phyloP scores from a whole-genome alignment of 495 filamentous ascomycete species.

The Neurospora intermedia region DNA sequence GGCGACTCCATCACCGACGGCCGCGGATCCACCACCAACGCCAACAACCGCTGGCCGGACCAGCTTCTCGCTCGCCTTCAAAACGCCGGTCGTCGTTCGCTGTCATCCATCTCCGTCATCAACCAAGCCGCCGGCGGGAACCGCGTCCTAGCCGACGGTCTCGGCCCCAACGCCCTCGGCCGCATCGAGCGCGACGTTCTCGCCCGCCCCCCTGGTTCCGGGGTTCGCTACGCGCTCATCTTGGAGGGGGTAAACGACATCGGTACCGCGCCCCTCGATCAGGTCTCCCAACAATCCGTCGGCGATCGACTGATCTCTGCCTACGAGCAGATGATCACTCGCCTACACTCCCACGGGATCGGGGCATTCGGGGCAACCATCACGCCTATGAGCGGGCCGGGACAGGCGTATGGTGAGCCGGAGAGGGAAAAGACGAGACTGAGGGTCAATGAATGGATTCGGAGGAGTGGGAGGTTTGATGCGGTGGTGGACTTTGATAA shows the following conservation, averaged over 20 bases:
- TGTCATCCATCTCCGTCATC: slow-evolving; percentile 33
- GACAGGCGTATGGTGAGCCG: slow-evolving; percentile 35
- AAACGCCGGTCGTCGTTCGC: slow-evolving; percentile 11
- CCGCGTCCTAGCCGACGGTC: slow-evolving; percentile 45
- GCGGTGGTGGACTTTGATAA: slow-evolving; percentile 52
- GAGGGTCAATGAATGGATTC: slow-evolving; percentile 51
- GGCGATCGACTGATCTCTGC: slow-evolving; percentile 41
- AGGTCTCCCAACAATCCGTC: slow-evolving; percentile 27
- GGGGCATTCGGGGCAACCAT: slow-evolving; percentile 50
- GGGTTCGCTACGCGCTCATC: slow-evolving; percentile 43
- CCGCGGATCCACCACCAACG: slow-evolving; percentile 44
- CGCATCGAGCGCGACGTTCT: slow-evolving; percentile 52
- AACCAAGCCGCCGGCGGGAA: slow-evolving; percentile 65
- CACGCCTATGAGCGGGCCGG: slow-evolving; percentile 44
- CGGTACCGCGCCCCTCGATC: slow-evolving; percentile 36
- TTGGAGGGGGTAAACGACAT: slow-evolving; percentile 60
- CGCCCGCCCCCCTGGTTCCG: slow-evolving; percentile 30
- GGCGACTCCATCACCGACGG: slow-evolving; percentile 64
- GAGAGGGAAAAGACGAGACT: slow-evolving; percentile 42
- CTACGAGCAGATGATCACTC: slow-evolving; percentile 44
- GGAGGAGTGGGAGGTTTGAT: slow-evolving; percentile 46
- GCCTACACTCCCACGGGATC: slow-evolving; percentile 41
- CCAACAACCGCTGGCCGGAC: slow-evolving; percentile 58
- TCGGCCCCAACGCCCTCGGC: slow-evolving; percentile 47
- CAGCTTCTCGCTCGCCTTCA: slow-evolving; percentile 42